Conservation (phyloP, 441 rosid genomes). For the Euphorbia schlechtendalii region DNA sequence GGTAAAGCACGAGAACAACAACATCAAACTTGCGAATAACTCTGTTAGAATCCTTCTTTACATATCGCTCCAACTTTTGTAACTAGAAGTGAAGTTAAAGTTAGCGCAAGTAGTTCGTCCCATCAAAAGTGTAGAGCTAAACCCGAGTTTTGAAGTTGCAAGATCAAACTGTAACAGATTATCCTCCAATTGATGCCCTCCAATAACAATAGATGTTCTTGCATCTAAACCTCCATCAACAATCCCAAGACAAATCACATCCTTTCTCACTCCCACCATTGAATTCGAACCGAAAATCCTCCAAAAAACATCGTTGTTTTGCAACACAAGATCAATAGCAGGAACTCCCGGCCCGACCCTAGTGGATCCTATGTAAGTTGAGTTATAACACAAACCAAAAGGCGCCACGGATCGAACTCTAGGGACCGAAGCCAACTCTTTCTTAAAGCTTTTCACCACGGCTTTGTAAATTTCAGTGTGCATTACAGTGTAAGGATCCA, state of each 20-base stretch:
- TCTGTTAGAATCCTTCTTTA: too few species aligned
- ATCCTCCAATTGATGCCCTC: too few species aligned
- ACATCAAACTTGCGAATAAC: too few species aligned
- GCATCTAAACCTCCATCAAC: background rate
- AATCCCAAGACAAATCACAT: background rate
- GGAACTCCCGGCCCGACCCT: background rate
- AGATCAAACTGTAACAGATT: too few species aligned
- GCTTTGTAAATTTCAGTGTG: background rate
- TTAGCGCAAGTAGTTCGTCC: background rate
- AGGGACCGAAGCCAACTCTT: background rate
- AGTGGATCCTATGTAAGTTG: background rate
- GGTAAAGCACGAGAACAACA: too few species aligned
- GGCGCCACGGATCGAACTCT: background rate
- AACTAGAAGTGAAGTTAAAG: background rate
- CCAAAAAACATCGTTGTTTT: background rate
- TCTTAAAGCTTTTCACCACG: background rate
- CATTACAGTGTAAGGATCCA: background rate
- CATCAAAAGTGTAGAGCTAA: background rate
- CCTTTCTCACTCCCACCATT: background rate
- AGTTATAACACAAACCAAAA: background rate
- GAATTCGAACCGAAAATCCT: background rate
- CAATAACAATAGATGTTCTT: background rate
- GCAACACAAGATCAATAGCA: background rate
- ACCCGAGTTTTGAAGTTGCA: background rate
- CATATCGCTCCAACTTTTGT: too few species aligned